Percentiles rank a stretch among this genome's conserved stretches.
Conservation (phyloP, 176 grass and related monocot species). For the Bothriochloa decipiens region DNA sequence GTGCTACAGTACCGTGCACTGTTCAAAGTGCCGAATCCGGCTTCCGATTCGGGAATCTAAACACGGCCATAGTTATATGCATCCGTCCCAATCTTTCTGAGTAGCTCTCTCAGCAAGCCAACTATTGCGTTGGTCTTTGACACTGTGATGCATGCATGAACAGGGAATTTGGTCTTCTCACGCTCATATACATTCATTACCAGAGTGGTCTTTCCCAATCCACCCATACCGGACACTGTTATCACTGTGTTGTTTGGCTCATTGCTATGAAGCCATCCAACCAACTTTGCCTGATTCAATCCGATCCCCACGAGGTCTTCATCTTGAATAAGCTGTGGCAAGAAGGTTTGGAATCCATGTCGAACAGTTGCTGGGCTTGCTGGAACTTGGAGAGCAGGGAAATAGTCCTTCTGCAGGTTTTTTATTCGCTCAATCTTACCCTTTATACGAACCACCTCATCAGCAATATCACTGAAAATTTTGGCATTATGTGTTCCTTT, state of each 20-base stretch:
- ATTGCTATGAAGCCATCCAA: conserved; percentile 9
- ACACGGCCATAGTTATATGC: no score
- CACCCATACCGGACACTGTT: conserved; percentile 52
- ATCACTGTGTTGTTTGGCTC: conserved; percentile 8
- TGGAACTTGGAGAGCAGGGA: not conserved
- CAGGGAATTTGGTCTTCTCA: conserved; percentile 32
- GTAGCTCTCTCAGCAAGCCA: conserved; percentile 34
- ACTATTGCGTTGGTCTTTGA: conserved; percentile 31
- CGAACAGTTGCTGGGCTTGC: no score
- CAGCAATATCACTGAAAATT: conserved; percentile 30
- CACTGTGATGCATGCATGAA: conserved; percentile 32
- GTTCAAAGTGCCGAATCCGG: no score
- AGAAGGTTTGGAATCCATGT: not conserved
- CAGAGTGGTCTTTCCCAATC: conserved; percentile 54
- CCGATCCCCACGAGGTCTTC: conserved; percentile 50
- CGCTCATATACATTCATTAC: conserved; percentile 43
- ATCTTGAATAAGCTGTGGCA: conserved; percentile 39
- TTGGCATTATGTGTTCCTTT: not conserved
- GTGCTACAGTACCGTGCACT: no score
- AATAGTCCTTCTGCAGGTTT: not conserved
- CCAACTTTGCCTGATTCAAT: not conserved
- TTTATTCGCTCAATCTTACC: not conserved
- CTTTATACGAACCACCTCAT: conserved; percentile 16
- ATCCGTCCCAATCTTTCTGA: conserved; percentile 1
- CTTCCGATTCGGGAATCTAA: no score